Conservation (phyloP, 306 rosid genomes). For the Quercus aquifolioides region DNA sequence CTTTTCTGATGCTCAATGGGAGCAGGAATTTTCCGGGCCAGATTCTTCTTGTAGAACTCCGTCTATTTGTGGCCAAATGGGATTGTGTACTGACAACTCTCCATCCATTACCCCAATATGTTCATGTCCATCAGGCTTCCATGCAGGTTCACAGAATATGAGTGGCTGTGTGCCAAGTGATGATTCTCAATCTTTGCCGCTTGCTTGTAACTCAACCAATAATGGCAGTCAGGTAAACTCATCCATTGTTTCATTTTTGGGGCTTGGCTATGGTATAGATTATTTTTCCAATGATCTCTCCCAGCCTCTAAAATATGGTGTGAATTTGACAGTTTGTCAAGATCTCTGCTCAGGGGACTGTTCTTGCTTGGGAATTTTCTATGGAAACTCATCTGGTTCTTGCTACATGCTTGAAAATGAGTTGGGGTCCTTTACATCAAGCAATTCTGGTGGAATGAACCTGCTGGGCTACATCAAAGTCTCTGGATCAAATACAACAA, state of each 20-base stretch:
- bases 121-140: constrained; percentile 71
- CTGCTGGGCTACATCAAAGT: constrained; percentile 61
- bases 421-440: constrained; percentile 57
- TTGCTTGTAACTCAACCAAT: constrained; percentile 45
- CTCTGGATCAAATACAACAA: constrained; percentile 14
- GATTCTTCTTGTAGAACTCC: constrained; percentile 59
- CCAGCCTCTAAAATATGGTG: constrained; percentile 38
- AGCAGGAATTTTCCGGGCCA: constrained; percentile 65
- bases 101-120: constrained; percentile 45
- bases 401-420: constrained; percentile 58
- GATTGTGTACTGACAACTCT: constrained; percentile 48
- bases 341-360: constrained; percentile 62
- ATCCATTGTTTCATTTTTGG: constrained; percentile 48
- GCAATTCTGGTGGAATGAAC: constrained; percentile 23
- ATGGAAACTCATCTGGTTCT: constrained; percentile 55
- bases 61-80: constrained; percentile 59
- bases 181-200: constrained; percentile 50
- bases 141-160: constrained; percentile 29
- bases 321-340: constrained; percentile 53
- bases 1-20: constrained; percentile 42
- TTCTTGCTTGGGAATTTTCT: constrained; percentile 76
- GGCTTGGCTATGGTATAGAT: constrained; percentile 47
- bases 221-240: constrained; percentile 28
- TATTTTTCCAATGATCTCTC: constrained; percentile 54
- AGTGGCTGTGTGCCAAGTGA: constrained; percentile 60